A percentile compares a stretch with the other conserved stretches of the same genome.
phyloP scores from a whole-genome alignment of 352 stramenopile species.

The Phytophthora tentaculata region DNA sequence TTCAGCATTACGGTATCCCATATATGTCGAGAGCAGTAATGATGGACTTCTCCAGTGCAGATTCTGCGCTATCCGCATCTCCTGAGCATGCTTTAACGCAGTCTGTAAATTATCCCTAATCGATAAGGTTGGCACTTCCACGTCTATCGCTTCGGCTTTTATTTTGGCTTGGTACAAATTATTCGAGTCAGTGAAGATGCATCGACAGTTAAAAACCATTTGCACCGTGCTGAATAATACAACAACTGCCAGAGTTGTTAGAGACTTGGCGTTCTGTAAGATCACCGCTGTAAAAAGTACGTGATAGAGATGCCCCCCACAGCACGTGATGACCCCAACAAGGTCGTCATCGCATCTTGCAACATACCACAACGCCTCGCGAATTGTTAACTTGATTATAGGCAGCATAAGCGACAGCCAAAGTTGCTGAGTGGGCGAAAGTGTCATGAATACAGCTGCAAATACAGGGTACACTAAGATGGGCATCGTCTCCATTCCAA shows the following conservation, averaged over 20 bases:
- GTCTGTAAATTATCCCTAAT: neutral
- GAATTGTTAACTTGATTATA: slow-evolving; percentile 44
- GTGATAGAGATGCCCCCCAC: slow-evolving; percentile 49
- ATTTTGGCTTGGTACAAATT: slow-evolving; percentile 6
- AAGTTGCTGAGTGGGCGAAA: slow-evolving; percentile 35
- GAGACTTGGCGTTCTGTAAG: slow-evolving; percentile 51
- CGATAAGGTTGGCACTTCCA: neutral
- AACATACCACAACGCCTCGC: slow-evolving; percentile 25
- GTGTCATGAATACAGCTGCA: slow-evolving; percentile 39
- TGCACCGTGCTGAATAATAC: slow-evolving; percentile 34
- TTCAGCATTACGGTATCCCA: slow-evolving; percentile 18
- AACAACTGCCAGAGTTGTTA: slow-evolving; percentile 34
- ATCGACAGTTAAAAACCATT: slow-evolving; percentile 39
- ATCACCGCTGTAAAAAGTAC: slow-evolving; percentile 49
- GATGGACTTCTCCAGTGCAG: slow-evolving; percentile 28
- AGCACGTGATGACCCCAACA: slow-evolving; percentile 34
- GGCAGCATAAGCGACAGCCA: slow-evolving; percentile 44
- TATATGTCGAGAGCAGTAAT: slow-evolving; percentile 37
- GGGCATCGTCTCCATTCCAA: slow-evolving; percentile 27
- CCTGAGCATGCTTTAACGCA: slow-evolving; percentile 16
- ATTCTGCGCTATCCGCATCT: slow-evolving; percentile 24
- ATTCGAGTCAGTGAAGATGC: slow-evolving; percentile 18
- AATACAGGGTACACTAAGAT: slow-evolving; percentile 48
- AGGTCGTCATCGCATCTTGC: slow-evolving; percentile 39
- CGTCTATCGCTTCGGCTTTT: slow-evolving; percentile 4